phyloP scores from a whole-genome alignment of 176 grass and related monocot genomes.

The Cenchrus purpureus region DNA sequence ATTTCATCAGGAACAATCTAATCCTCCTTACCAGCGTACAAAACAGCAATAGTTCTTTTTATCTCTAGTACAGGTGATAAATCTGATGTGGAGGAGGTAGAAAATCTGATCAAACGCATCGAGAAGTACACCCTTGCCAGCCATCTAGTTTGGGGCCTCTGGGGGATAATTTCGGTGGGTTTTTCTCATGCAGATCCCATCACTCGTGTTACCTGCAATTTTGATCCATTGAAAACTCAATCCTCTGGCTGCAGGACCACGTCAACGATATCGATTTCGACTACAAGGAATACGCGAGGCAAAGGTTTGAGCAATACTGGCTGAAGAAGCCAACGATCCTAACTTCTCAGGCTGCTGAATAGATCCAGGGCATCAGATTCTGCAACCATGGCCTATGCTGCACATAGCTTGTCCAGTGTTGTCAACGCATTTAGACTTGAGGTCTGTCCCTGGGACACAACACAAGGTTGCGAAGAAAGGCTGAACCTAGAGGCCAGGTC shows the following conservation, averaged over 20 bases:
- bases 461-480: neutral
- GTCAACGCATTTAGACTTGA: neutral
- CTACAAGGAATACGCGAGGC: conserved; percentile 81
- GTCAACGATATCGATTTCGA: conserved; percentile 97
- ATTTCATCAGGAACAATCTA: neutral
- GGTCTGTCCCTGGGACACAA: neutral
- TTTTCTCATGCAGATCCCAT: neutral
- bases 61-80: conserved; percentile 61
- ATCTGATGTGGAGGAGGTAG: conserved; percentile 55
- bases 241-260: conserved; percentile 58
- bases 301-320: conserved; percentile 94
- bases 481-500: neutral
- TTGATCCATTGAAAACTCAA: neutral
- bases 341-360: conserved; percentile 26
- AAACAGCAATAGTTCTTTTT: neutral
- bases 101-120: conserved; percentile 64
- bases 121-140: conserved; percentile 85
- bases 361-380: neutral
- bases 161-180: conserved; percentile 97
- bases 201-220: neutral
- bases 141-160: conserved; percentile 89
- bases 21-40: neutral
- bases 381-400: neutral
- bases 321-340: conserved; percentile 51
- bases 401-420: conserved; percentile 33